phyloP scores from a whole-genome alignment of 2,329 filamentous ascomycete species.

The Scytalidium sp. region DNA sequence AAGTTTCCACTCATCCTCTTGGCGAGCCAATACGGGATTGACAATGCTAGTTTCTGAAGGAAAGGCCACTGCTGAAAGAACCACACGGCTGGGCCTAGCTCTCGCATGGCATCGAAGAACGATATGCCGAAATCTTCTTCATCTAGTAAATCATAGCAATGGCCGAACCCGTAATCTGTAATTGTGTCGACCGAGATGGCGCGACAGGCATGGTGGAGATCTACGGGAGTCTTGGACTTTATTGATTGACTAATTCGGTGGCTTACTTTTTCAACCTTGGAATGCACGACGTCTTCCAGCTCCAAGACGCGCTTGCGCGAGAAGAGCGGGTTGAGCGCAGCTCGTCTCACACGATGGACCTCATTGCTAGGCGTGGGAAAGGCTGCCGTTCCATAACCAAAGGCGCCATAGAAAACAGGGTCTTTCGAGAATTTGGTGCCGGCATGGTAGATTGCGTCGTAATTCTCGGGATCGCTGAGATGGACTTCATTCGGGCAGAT shows the following conservation, averaged over 20 bases:
- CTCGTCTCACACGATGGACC: slow-evolving; percentile 14
- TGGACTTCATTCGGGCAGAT: slow-evolving; percentile 27
- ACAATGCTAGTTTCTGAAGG: slow-evolving; percentile 14
- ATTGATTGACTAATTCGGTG: slow-evolving; percentile 5
- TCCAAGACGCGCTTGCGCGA: slow-evolving; percentile 23
- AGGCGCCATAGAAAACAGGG: slow-evolving; percentile 12
- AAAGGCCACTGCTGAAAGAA: slow-evolving; percentile 20
- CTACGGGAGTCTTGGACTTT: slow-evolving; percentile 11
- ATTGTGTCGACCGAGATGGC: slow-evolving; percentile 24
- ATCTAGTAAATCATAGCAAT: slow-evolving; percentile 25
- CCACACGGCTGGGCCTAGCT: slow-evolving; percentile 18
- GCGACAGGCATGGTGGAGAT: slow-evolving; percentile 23
- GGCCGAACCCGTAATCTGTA: slow-evolving; percentile 27
- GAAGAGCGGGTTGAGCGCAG: slow-evolving; percentile 22
- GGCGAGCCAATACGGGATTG: slow-evolving; percentile 21
- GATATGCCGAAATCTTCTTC: slow-evolving; percentile 13
- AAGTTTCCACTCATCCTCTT: slow-evolving; percentile 16
- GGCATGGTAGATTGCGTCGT: slow-evolving; percentile 19
- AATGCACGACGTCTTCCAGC: slow-evolving; percentile 21
- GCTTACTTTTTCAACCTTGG: slow-evolving; percentile 17
- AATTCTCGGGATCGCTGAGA: slow-evolving; percentile 23
- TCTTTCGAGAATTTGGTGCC: slow-evolving; percentile 16
- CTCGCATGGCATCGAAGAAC: slow-evolving; percentile 21
- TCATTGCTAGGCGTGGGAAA: slow-evolving; percentile 15
- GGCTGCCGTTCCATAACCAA: slow-evolving; percentile 7